Evolutionary conservation across 2,329 filamentous ascomycete genomes (phyloP).

Genomic region (Fusarium torreyae): DNA sequence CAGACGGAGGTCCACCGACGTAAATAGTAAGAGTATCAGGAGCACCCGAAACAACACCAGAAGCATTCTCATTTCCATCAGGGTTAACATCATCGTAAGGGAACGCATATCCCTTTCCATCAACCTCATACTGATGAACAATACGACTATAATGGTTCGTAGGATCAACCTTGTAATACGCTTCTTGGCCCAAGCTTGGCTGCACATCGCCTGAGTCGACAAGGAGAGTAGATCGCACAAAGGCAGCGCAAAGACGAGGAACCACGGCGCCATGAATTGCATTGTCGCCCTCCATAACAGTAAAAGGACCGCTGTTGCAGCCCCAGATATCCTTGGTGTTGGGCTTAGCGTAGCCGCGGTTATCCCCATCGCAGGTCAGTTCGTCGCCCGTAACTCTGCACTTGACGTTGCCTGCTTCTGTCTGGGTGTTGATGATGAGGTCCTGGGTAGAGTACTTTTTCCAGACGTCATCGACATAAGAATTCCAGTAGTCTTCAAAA

Average conservation of each 20-base stretch:
- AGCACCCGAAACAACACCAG: constrained; percentile 52
- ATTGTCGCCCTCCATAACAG: constrained; percentile 56
- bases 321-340: constrained; percentile 64
- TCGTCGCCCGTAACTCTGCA: constrained; percentile 57
- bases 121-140: constrained; percentile 72
- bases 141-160: constrained; percentile 72
- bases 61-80: constrained; percentile 67
- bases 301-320: constrained; percentile 66
- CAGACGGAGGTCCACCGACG: constrained; percentile 39
- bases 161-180: constrained; percentile 63
- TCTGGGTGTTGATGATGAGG: constrained; percentile 63
- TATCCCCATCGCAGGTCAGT: constrained; percentile 61
- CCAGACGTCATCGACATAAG: constrained; percentile 65
- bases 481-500: constrained; percentile 61
- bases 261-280: constrained; percentile 60
- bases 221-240: constrained; percentile 63
- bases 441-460: constrained; percentile 55
- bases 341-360: constrained; percentile 61
- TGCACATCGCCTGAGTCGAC: constrained; percentile 63
- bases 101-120: constrained; percentile 75
- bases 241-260: constrained; percentile 66
- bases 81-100: constrained; percentile 78
- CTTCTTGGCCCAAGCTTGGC: constrained; percentile 55
- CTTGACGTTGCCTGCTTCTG: constrained; percentile 55
- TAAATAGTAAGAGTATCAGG: constrained; percentile 51